A percentile compares a stretch with the other conserved stretches of the same genome.
phyloP scores from a whole-genome alignment of 371 early-diverging fungal genomes.

The Phascolomyces articulosus region DNA sequence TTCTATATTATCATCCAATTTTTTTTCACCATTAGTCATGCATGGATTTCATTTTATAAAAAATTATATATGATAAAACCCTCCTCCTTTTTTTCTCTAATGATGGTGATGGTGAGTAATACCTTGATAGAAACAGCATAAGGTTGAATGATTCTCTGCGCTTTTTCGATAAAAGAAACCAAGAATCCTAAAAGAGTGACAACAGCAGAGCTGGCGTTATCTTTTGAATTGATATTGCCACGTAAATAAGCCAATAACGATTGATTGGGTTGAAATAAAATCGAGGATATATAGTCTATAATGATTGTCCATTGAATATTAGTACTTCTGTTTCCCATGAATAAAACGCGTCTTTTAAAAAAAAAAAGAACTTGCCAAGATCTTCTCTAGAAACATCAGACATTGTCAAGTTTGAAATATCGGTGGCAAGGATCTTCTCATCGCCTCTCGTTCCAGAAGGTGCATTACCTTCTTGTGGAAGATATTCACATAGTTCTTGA shows the following conservation, averaged over 20 bases:
- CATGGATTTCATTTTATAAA: no score
- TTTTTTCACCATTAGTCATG: no score
- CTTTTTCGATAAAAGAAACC: conserved; percentile 28
- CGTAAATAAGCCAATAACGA: conserved; percentile 30
- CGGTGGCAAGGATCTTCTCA: conserved; percentile 23
- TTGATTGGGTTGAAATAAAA: conserved; percentile 30
- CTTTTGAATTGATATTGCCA: conserved; percentile 14
- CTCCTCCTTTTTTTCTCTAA: no score
- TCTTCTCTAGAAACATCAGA: conserved; percentile 35
- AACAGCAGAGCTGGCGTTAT: conserved; percentile 20
- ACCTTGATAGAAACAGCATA: conserved; percentile 18
- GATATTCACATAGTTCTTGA: not conserved
- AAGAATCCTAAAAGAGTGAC: conserved; percentile 32
- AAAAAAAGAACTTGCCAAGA: conserved; percentile 29
- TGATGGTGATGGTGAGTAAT: conserved; percentile 12
- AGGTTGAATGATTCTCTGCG: conserved; percentile 21
- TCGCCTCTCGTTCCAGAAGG: conserved; percentile 10
- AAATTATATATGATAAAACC: no score
- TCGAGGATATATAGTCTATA: conserved; percentile 41
- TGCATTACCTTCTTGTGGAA: not conserved
- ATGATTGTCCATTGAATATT: not conserved
- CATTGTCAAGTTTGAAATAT: conserved; percentile 24
- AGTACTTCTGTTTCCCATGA: not conserved
- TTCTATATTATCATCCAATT: no score
- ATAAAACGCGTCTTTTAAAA: not conserved